phyloP scores from a whole-genome alignment of 768 basidiomycete genomes.

The Suillus subaureus region DNA sequence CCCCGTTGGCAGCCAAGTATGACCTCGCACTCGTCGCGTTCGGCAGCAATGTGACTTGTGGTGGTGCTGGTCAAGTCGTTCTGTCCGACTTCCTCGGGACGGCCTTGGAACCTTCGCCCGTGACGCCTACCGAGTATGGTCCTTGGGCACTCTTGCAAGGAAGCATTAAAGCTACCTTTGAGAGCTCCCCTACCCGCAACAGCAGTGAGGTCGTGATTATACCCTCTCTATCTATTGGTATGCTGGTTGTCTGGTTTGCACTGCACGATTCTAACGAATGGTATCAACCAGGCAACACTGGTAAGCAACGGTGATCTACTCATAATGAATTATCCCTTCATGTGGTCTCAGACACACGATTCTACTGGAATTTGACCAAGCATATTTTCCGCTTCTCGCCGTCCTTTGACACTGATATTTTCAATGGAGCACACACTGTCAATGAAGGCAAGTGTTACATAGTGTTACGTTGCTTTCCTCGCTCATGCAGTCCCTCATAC shows the following conservation, averaged over 20 bases:
- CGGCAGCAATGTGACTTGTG: constrained; percentile 41
- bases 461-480: background rate
- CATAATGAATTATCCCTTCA: background rate
- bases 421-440: constrained; percentile 20
- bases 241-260: background rate
- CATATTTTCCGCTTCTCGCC: constrained; percentile 64
- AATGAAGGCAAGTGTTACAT: constrained; percentile 19
- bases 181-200: constrained; percentile 14
- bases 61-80: constrained; percentile 46
- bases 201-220: constrained; percentile 17
- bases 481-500: constrained; percentile 14
- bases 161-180: constrained; percentile 36
- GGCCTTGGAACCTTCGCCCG: constrained; percentile 65
- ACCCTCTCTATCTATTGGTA: constrained; percentile 19
- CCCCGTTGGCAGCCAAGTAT: constrained; percentile 47
- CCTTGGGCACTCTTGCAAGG: constrained; percentile 27
- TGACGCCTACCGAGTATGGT: constrained; percentile 40
- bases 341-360: constrained; percentile 28
- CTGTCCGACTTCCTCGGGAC: constrained; percentile 51
- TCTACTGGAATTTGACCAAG: constrained; percentile 25
- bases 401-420: constrained; percentile 13
- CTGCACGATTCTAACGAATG: background rate
- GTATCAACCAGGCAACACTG: constrained; percentile 18
- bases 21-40: constrained; percentile 64
- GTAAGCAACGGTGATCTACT: constrained; percentile 9